phyloP scores from a whole-genome alignment of 768 basidiomycete genomes.

The Rhodosporidiobolus sp. region DNA sequence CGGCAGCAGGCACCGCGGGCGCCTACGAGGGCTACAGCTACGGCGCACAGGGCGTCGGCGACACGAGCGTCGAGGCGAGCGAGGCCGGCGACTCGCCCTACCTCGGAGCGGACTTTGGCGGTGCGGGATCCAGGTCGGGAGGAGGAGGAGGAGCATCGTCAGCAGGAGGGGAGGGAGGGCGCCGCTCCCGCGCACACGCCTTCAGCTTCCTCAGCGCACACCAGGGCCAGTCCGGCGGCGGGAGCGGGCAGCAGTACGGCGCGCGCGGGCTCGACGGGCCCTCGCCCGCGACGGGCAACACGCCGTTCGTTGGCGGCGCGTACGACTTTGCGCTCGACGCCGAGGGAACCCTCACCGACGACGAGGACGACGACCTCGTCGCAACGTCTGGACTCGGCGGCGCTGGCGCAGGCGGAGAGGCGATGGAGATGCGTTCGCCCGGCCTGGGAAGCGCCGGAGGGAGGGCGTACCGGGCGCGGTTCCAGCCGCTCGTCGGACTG shows the following conservation, averaged over 20 bases:
- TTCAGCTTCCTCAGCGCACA: conserved; percentile 3
- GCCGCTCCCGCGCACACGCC: not conserved
- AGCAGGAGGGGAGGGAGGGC: not conserved
- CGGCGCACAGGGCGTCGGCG: not conserved
- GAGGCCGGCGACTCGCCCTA: not conserved
- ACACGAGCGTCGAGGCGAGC: not conserved
- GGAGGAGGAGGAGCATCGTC: not conserved
- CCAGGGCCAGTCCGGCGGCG: not conserved
- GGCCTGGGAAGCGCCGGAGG: not conserved
- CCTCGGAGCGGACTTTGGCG: not conserved
- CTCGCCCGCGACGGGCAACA: not conserved
- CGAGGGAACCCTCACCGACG: not conserved
- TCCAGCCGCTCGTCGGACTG: conserved; percentile 10
- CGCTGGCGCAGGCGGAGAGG: not conserved
- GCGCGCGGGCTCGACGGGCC: no score
- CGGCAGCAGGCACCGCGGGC: not conserved
- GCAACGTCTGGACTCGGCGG: not conserved
- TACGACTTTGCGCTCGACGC: conserved; percentile 16
- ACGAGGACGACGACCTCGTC: not conserved
- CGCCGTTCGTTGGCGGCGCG: conserved; percentile 8
- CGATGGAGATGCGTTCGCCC: not conserved
- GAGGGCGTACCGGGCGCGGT: conserved; percentile 11
- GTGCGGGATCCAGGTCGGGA: not conserved
- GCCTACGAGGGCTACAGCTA: not conserved
- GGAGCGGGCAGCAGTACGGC: not conserved